These are phyloP conservation scores for Lactifluus hygrophoroides DNA, from an alignment of 768 basidiomycete genomes.

Conservation along the genomic window DNA sequence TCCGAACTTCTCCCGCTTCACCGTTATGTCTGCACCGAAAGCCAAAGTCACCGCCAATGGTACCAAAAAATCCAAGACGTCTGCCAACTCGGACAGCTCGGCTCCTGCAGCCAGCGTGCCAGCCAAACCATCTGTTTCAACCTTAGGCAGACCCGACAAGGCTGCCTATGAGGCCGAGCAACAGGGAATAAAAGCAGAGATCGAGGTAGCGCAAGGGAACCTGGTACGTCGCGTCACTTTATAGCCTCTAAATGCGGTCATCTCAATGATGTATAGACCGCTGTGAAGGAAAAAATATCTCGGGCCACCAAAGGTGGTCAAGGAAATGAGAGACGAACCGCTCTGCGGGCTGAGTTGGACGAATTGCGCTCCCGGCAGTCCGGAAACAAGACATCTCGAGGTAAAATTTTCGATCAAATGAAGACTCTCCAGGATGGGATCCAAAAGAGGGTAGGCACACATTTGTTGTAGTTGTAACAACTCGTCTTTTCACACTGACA, in stretches of 20 bases:
- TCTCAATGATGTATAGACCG: slow-evolving; percentile 38
- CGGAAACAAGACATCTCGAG: slow-evolving; percentile 57
- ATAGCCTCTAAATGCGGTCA: slow-evolving; percentile 7
- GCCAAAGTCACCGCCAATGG: slow-evolving; percentile 42
- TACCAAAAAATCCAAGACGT: slow-evolving; percentile 21
- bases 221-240: slow-evolving; percentile 45
- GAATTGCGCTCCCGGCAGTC: slow-evolving; percentile 71
- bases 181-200: slow-evolving; percentile 70
- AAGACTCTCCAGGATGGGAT: slow-evolving; percentile 70
- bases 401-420: slow-evolving; percentile 70
- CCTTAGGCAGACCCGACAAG: slow-evolving; percentile 74
- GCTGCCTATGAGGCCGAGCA: slow-evolving; percentile 78
- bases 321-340: slow-evolving; percentile 61
- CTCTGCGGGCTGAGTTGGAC: slow-evolving; percentile 77
- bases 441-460: slow-evolving; percentile 61
- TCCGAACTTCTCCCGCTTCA: background rate
- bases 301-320: slow-evolving; percentile 50
- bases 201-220: slow-evolving; percentile 72
- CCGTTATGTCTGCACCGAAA: slow-evolving; percentile 38
- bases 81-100: slow-evolving; percentile 38
- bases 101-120: slow-evolving; percentile 23
- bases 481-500: background rate
- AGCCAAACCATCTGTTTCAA: slow-evolving; percentile 22
- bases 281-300: slow-evolving; percentile 69
- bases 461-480: background rate